Conservation (phyloP, 176 grass and related monocot genomes). For the Aegilops longissima region DNA sequence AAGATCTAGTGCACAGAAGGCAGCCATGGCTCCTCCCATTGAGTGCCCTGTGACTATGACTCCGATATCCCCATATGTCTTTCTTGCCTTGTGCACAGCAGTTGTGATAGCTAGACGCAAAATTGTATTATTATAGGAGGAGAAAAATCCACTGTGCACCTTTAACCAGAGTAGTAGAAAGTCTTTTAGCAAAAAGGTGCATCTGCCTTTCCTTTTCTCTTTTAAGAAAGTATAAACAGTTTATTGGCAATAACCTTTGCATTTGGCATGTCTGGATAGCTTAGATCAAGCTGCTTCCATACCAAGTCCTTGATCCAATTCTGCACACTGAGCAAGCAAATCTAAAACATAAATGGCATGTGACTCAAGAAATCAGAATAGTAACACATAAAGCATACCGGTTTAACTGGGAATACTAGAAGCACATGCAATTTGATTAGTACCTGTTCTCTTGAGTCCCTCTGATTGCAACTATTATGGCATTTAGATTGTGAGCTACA, state of each 20-base stretch:
- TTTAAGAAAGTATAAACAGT: not conserved
- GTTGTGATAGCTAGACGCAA: conserved; percentile 45
- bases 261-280: conserved; percentile 76
- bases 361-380: not conserved
- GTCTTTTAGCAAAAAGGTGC: not conserved
- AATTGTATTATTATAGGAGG: conserved; percentile 62
- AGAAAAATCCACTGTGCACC: conserved; percentile 71
- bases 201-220: not conserved
- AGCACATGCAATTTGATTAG: not conserved
- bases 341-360: not conserved
- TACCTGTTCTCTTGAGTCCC: conserved; percentile 99
- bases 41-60: conserved; percentile 70
- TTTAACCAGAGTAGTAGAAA: conserved; percentile 34
- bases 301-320: conserved; percentile 87
- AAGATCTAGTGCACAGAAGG: conserved; percentile 72
- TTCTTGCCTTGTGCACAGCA: conserved; percentile 48
- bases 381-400: not conserved
- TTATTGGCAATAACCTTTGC: conserved; percentile 40
- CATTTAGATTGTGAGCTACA: conserved; percentile 63
- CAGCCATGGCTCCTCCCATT: conserved; percentile 67
- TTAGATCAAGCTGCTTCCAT: conserved; percentile 95
- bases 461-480: conserved; percentile 78
- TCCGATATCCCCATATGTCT: conserved; percentile 33
- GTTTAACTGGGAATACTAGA: not conserved
- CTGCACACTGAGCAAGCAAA: conserved; percentile 57